Base-by-base conservation (phyloP, 768 basidiomycete species). In the Heimioporus sp. region DNA sequence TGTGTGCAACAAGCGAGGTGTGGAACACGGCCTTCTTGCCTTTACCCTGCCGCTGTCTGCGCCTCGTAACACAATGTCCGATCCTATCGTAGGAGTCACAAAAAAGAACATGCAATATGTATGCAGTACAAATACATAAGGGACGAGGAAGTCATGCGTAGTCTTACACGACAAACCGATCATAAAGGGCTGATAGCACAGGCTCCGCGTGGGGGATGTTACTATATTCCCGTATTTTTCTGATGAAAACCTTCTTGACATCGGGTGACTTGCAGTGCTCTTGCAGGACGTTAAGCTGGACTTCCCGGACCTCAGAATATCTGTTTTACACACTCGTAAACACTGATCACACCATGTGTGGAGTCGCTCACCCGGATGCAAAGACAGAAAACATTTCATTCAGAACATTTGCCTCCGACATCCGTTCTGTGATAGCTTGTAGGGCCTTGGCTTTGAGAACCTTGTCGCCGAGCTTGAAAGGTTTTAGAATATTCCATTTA, bases 301-400 rank as follows among this genome's bases (percentile, higher is more conserved):
- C 41, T 16, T 50, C 16, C 30, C n/a, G 61, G 47, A 66, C 53
- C 2, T 51, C 52, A 8, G 47, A 39, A 16, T 66, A 53, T 48
- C 64, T 66, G 20, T 42, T 38, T 3, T 28, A 28, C 43, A 28
- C 4, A 19, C 12, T 35, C 5, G 38, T 55, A 32, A 56, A 39
- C n/a, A 9, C 19, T 2, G 5, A 5, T 7, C 41, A 17, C 8
- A 10, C 5, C 2, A 5, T 13, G 39, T 20, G 43, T 42, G 12
- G 38, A 24, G 19, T 9, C 39, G 48, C 60, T 42, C 0, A 61
- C 63, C 53, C 58, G 44, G 61, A 64, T 16, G 66, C 58, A 47
- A 67, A 67, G 24, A 48, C 43, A 16, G 68, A 70, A 38, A 68
- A 60, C 2, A 53, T 40, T 49, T 70, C 68, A 7, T 58, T 53